Evolutionary conservation across 75 land plant genomes (phyloP), one percentile per base, ranked within the genome.

Genomic region (Pinus albicaulis): DNA sequence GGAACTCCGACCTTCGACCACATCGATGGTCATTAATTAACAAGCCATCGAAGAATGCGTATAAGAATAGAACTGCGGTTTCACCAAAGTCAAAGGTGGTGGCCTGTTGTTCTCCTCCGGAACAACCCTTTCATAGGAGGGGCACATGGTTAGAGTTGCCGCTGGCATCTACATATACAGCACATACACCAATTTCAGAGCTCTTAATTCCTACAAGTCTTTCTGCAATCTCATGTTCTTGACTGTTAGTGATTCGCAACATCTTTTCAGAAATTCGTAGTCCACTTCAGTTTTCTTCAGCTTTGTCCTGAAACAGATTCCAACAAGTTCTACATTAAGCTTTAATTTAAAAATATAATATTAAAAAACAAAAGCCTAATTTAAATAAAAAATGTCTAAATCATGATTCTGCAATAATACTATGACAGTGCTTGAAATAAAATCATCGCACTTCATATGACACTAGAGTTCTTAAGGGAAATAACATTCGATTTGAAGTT

Each of bases 241-340:
- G 1, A 81, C 81, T 23, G 44, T 84, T 48, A 87, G 56, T 6
- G 77, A 75, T 77, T 85, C 84, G 25, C 81, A 87, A 71, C 81
- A 81, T 23, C 73, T 71, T n/a, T 81, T 81, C 64, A 87, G 52
- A 55, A 84, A 75, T 65, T 87, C 83, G 56, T 76, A 87, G 74
- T 87, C 87, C 22, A 84, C n/a, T n/a, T 87, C 89, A 3, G 83
- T 87, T 75, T 87, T 84, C 74, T 87, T 87, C 22, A 86, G 79
- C 77, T 86, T n/a, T 3, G 82, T 86, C 76, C 85, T 87, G 79
- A 19, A 77, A 58, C 76, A 20, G 3, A 14, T 7, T 14, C 16
- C 66, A 63, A 63, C 16, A 1, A 63, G 5, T 4, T 28, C n/a
- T n/a, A n/a, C n/a, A n/a, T n/a, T n/a, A n/a, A n/a, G n/a, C n/a